Conservation (phyloP, 257 asterid genomes). For the Mentha longifolia region DNA sequence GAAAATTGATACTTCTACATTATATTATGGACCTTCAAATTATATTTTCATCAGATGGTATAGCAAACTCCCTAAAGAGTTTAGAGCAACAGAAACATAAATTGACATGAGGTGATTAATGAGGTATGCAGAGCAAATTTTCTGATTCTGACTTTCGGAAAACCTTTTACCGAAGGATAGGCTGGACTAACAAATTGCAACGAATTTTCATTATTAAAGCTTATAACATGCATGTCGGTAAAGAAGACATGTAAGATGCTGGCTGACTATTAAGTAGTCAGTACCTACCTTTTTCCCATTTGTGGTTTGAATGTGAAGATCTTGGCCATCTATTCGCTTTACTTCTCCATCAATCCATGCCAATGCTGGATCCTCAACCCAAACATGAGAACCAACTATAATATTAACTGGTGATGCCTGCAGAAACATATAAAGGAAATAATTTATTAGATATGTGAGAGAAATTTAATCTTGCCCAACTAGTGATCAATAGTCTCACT, state of each 20-base stretch:
- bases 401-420: slow-evolving; percentile 79
- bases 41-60: not conserved
- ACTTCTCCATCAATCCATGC: slow-evolving; percentile 95
- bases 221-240: slow-evolving; percentile 16
- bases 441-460: slow-evolving; percentile 28
- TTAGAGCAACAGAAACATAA: not conserved
- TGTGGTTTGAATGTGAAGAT: slow-evolving; percentile 70
- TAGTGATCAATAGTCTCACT: slow-evolving; percentile 11
- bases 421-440: slow-evolving; percentile 25
- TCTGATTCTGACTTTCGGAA: not conserved
- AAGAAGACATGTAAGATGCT: slow-evolving; percentile 25
- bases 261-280: not conserved
- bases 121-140: not conserved
- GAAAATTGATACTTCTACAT: not conserved
- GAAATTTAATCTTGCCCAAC: slow-evolving; percentile 13
- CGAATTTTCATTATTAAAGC: slow-evolving; percentile 4
- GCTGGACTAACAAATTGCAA: slow-evolving; percentile 11
- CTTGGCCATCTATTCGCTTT: slow-evolving; percentile 63
- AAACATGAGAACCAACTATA: slow-evolving; percentile 81
- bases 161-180: not conserved
- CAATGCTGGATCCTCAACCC: slow-evolving; percentile 83
- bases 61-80: slow-evolving; percentile 1
- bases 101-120: slow-evolving; percentile 15
- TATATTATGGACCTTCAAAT: not conserved
- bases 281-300: slow-evolving; percentile 73